Conservation (phyloP, 352 stramenopile genomes). For the Phytophthora sojae region DNA sequence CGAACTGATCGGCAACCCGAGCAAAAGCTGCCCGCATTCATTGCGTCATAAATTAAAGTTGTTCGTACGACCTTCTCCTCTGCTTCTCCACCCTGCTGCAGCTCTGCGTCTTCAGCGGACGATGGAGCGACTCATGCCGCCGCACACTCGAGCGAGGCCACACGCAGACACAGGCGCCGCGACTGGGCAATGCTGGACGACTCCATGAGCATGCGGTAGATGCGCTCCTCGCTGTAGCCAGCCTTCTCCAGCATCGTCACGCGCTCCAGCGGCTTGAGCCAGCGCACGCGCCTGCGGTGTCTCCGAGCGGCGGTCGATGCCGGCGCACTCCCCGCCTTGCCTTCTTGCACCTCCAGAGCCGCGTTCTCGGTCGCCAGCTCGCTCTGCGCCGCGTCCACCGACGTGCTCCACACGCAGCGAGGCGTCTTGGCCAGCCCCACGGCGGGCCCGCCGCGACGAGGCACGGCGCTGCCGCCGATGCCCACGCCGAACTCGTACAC, state of each 20-base stretch:
- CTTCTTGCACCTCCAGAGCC: background rate
- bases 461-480: slow-evolving; percentile 52
- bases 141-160: background rate
- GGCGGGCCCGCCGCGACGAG: slow-evolving; percentile 51
- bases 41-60: no score
- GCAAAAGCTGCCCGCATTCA: no score
- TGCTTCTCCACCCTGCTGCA: no score
- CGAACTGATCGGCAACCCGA: no score
- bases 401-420: slow-evolving; percentile 31
- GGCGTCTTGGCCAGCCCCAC: slow-evolving; percentile 44
- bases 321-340: background rate
- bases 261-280: slow-evolving; percentile 47
- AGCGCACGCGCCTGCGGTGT: slow-evolving; percentile 28
- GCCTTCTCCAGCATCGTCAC: slow-evolving; percentile 53
- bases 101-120: no score
- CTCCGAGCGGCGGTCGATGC: background rate
- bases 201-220: slow-evolving; percentile 69
- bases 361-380: background rate
- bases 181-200: slow-evolving; percentile 63
- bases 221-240: slow-evolving; percentile 57
- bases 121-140: background rate
- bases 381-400: slow-evolving; percentile 29
- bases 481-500: slow-evolving; percentile 66
- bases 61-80: no score
- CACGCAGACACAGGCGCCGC: slow-evolving; percentile 6